Evolutionary conservation across 208 protist species (phyloP).

Genomic region (Balamuthia mandrillaris): DNA sequence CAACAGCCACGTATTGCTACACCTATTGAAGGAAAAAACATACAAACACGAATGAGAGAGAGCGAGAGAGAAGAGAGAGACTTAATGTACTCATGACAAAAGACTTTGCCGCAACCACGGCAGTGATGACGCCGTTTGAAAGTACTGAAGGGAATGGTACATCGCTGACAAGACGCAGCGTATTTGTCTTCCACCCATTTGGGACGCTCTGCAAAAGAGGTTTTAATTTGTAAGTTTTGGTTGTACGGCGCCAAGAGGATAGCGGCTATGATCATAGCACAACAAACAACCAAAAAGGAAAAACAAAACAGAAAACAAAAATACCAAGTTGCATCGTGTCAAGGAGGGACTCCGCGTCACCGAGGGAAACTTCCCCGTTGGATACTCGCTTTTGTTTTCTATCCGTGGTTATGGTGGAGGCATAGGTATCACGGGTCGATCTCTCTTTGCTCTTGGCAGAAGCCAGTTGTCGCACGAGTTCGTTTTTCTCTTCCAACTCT

Average conservation of each 20-base stretch:
- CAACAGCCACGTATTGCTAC: background rate
- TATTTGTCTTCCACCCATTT: conserved; percentile 6
- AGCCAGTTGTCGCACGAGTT: no score
- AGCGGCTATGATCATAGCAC: no score
- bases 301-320: background rate
- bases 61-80: background rate
- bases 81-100: background rate
- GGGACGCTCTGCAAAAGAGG: background rate
- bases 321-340: background rate
- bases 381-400: no score
- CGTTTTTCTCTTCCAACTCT: no score
- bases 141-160: background rate
- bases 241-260: no score
- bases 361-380: no score
- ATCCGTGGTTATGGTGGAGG: no score
- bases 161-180: background rate
- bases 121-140: conserved; percentile 18
- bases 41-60: no score
- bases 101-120: background rate
- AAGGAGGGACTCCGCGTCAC: background rate
- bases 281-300: background rate
- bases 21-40: background rate
- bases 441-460: no score
- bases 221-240: no score
- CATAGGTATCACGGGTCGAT: no score